These are phyloP conservation scores for Chrysoporthe cubensis DNA, from an alignment of 2,329 filamentous ascomycete species.

Conservation along the genomic window DNA sequence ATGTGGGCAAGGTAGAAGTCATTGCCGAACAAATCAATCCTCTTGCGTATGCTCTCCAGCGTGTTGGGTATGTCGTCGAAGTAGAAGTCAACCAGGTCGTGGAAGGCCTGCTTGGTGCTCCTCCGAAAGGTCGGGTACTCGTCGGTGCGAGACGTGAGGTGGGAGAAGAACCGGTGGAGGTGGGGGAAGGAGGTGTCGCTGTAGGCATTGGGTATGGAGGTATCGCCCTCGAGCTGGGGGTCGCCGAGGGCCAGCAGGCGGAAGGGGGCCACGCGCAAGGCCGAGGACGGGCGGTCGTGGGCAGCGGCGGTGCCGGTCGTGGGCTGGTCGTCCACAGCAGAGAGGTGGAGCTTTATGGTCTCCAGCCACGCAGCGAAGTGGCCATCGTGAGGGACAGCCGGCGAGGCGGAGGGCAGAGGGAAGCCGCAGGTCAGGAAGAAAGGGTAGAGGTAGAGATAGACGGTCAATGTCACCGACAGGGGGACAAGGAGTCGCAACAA, in stretches of 20 bases:
- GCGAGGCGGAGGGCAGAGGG: conserved; percentile 51
- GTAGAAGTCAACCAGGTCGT: conserved; percentile 64
- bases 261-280: conserved; percentile 66
- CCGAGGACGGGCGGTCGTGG: conserved; percentile 30
- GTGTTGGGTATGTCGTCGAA: conserved; percentile 71
- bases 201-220: conserved; percentile 69
- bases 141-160: conserved; percentile 40
- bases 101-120: conserved; percentile 56
- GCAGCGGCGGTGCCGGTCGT: conserved; percentile 32
- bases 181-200: conserved; percentile 57
- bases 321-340: conserved; percentile 21
- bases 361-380: conserved; percentile 41
- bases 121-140: conserved; percentile 47
- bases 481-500: conserved; percentile 62
- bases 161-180: conserved; percentile 49
- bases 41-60: conserved; percentile 72
- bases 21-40: conserved; percentile 87
- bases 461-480: conserved; percentile 69
- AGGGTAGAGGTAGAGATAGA: conserved; percentile 89
- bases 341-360: conserved; percentile 48
- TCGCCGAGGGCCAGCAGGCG: conserved; percentile 87
- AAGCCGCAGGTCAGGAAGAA: conserved; percentile 81
- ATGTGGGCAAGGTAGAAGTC: conserved; percentile 95
- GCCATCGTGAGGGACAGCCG: conserved; percentile 25
- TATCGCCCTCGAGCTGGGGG: conserved; percentile 92